These are phyloP conservation scores for Auricularia sp. DNA, from an alignment of 768 basidiomycete species.

Conservation along the genomic window DNA sequence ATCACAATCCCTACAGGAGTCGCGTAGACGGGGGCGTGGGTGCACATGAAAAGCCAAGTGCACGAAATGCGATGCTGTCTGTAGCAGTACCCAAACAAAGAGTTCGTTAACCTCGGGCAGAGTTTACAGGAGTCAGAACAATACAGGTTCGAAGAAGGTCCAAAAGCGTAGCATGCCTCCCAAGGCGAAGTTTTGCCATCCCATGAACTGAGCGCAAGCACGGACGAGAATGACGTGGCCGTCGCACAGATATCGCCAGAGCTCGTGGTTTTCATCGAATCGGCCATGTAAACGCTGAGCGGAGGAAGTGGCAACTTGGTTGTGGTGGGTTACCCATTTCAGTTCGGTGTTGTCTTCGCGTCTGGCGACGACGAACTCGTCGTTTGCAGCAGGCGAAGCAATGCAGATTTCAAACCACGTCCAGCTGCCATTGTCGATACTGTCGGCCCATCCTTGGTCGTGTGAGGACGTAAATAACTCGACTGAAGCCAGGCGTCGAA, in stretches of 20 bases:
- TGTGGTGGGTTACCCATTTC: constrained; percentile 8
- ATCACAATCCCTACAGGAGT: no score
- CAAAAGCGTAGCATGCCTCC: constrained; percentile 2
- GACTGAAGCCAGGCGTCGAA: not conserved
- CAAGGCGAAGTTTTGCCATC: constrained; percentile 6
- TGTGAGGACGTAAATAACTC: constrained; percentile 7
- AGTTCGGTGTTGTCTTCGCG: constrained; percentile 3
- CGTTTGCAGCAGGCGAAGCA: not conserved
- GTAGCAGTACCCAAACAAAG: no score
- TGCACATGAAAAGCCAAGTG: no score
- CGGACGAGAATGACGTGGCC: constrained; percentile 7
- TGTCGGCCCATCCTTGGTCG: constrained; percentile 10
- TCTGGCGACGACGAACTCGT: not conserved
- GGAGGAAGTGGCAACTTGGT: not conserved
- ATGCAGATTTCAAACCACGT: constrained; percentile 12
- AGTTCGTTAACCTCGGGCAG: no score
- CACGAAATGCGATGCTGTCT: no score
- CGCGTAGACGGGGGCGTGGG: no score
- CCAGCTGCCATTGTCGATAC: constrained; percentile 5
- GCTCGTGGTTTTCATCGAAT: constrained; percentile 7
- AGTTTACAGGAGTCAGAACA: not conserved
- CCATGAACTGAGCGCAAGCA: constrained; percentile 8
- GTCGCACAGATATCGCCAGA: constrained; percentile 7
- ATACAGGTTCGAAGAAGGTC: constrained; percentile 9
- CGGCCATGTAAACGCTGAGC: not conserved